phyloP scores from a whole-genome alignment of 441 rosid species.

The Populus hybrid region DNA sequence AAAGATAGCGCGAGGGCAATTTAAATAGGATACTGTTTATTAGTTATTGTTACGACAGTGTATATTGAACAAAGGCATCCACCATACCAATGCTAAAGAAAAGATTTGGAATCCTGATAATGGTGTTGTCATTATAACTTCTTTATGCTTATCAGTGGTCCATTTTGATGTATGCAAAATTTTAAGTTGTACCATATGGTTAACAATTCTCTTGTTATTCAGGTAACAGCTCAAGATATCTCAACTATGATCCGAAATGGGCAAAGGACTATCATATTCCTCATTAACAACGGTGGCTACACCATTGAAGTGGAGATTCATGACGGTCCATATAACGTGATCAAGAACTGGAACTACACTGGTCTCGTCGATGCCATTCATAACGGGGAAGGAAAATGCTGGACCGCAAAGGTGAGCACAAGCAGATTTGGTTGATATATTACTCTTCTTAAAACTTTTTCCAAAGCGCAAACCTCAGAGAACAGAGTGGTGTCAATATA shows the following conservation, averaged over 20 bases:
- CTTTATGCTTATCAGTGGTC: not conserved
- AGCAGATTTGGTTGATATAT: too few species aligned
- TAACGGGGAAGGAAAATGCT: too few species aligned
- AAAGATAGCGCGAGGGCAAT: not conserved
- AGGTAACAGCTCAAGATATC: conserved; percentile 21
- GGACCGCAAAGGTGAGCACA: not conserved
- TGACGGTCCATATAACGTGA: too few species aligned
- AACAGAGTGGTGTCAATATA: not conserved
- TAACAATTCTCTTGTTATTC: conserved; percentile 2
- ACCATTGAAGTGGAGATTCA: too few species aligned
- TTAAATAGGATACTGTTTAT: too few species aligned
- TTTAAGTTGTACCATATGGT: not conserved
- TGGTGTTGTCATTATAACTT: not conserved
- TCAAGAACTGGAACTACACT: too few species aligned
- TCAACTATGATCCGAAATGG: too few species aligned
- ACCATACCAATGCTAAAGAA: not conserved
- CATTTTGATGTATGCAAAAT: not conserved
- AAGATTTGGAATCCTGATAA: not conserved
- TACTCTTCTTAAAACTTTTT: not conserved
- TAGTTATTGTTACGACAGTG: too few species aligned
- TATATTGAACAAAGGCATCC: too few species aligned
- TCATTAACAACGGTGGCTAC: too few species aligned
- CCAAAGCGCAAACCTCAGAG: not conserved
- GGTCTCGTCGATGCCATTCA: too few species aligned
- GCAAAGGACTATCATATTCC: too few species aligned